Conservation (phyloP, 2,329 filamentous ascomycete species). For the Talaromyces sp. region DNA sequence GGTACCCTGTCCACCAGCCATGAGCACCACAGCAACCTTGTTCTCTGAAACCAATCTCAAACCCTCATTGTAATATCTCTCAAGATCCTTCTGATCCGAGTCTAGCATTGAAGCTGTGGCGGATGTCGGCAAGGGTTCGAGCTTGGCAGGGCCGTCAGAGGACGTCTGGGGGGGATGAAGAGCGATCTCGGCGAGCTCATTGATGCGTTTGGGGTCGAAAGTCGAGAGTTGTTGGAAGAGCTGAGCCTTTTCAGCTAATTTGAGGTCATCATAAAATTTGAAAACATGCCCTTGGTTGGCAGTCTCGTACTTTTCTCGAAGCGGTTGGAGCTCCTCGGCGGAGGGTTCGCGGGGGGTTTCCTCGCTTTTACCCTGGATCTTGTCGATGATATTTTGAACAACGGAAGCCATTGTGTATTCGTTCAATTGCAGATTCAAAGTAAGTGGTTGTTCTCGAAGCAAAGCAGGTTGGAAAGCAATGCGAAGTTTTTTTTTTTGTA, state of each 20-base stretch:
- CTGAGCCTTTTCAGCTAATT: slow-evolving; percentile 65
- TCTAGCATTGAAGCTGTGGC: slow-evolving; percentile 89
- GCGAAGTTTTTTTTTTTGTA: background rate
- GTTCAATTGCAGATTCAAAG: background rate
- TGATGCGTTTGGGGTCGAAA: slow-evolving; percentile 84
- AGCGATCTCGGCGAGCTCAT: slow-evolving; percentile 76
- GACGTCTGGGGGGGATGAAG: slow-evolving; percentile 68
- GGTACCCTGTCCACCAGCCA: slow-evolving; percentile 96
- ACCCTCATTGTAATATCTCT: slow-evolving; percentile 75
- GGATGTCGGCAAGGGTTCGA: slow-evolving; percentile 84
- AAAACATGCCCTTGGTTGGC: slow-evolving; percentile 80
- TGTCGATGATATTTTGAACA: slow-evolving; percentile 49
- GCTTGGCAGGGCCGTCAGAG: slow-evolving; percentile 51
- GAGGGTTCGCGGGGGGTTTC: slow-evolving; percentile 50
- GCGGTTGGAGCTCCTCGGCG: slow-evolving; percentile 61
- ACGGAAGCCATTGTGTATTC: slow-evolving; percentile 33
- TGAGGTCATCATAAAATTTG: slow-evolving; percentile 79
- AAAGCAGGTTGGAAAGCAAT: background rate
- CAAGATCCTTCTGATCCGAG: slow-evolving; percentile 71
- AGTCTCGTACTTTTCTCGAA: slow-evolving; percentile 68
- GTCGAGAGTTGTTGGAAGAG: slow-evolving; percentile 77
- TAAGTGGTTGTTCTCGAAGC: background rate
- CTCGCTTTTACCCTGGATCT: slow-evolving; percentile 41
- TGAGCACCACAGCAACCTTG: slow-evolving; percentile 80
- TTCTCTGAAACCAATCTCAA: slow-evolving; percentile 63